A percentile compares a stretch with the other conserved stretches of the same genome.
phyloP scores from a whole-genome alignment of 1,284 basidiomycete genomes.

The Puccinia novopanici region DNA sequence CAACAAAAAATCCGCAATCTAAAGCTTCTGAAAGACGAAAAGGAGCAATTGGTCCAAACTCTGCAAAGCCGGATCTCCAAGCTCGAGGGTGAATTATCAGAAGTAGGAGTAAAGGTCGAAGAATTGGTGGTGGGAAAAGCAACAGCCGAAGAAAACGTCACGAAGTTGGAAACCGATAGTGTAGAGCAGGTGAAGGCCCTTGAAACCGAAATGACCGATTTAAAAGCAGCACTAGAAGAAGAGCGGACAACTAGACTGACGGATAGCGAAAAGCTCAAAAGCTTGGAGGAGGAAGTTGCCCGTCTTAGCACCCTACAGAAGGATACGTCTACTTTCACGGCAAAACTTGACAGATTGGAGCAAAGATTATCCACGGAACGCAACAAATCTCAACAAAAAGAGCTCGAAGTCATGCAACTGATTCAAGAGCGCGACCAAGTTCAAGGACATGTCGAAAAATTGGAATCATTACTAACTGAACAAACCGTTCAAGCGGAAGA shows the following conservation, averaged over 20 bases:
- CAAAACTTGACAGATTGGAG: slow-evolving; percentile 29
- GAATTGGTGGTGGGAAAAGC: slow-evolving; percentile 7
- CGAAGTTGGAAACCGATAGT: slow-evolving; percentile 12
- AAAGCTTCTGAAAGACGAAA: slow-evolving; percentile 4
- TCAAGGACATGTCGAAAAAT: not conserved
- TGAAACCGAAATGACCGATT: slow-evolving; percentile 15
- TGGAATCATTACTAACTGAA: slow-evolving; percentile 21
- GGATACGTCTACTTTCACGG: slow-evolving; percentile 11
- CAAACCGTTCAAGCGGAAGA: slow-evolving; percentile 9
- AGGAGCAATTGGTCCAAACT: slow-evolving; percentile 22
- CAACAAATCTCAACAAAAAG: slow-evolving; percentile 37
- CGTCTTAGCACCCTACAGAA: slow-evolving; percentile 5
- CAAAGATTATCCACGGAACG: slow-evolving; percentile 24
- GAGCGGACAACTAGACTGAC: slow-evolving; percentile 14
- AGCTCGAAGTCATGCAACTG: slow-evolving; percentile 45
- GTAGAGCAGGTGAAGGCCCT: slow-evolving; percentile 29
- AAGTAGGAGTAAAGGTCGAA: not conserved
- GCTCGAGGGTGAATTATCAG: slow-evolving; percentile 24
- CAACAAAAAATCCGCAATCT: slow-evolving; percentile 6
- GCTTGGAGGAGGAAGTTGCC: slow-evolving; percentile 4
- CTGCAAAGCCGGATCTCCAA: slow-evolving; percentile 8
- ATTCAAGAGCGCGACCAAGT: slow-evolving; percentile 37
- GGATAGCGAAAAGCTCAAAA: not conserved
- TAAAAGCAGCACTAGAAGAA: slow-evolving; percentile 19
- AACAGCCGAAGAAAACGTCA: slow-evolving; percentile 4